Base-by-base conservation (phyloP, 371 early-diverging fungal genomes). In the Haplosporangium sp. region DNA sequence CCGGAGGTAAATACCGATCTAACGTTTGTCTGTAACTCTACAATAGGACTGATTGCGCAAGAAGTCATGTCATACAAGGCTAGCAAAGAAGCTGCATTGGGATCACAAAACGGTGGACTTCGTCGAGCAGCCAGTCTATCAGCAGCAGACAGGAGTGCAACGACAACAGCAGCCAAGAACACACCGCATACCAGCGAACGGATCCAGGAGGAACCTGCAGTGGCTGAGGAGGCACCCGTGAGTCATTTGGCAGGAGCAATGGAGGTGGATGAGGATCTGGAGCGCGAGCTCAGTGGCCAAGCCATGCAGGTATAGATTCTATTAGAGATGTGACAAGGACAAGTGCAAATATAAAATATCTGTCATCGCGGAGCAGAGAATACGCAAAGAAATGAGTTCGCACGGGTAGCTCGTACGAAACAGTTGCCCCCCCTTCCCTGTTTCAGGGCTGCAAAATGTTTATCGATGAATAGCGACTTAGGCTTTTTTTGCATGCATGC, bases 1-100 rank as follows among this genome's bases (percentile, higher is more conserved):
- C n/a, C n/a, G n/a, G n/a, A n/a, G n/a, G n/a, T n/a, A n/a, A n/a
- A n/a, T n/a, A n/a, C n/a, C n/a, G n/a, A n/a, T n/a, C n/a, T n/a
- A n/a, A n/a, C n/a, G n/a, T n/a, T n/a, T n/a, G n/a, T n/a, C n/a
- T n/a, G n/a, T n/a, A n/a, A n/a, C n/a, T n/a, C n/a, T n/a, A n/a
- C n/a, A n/a, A n/a, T n/a, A 91, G 91, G 85, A 72, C 90, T 95
- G 90, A 95, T 98, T 81, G 93, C 94, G 16, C 88, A 92, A 69
- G 96, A 98, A 74, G 95, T 96, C 48, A 87, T 91, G 85, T 83
- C 87, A 36, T 91, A 86, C 79, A 91, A 89, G 71, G 79, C 79
- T 16, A 72, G 73, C 73, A 79, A 79, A 66, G 73, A 79, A 14
- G 68, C 72, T 63, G 70, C 76, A 42, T 51, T 72, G 61, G 79